Evolutionary conservation across 176 grass and related monocot genomes (phyloP).

Genomic region (Pharus latifolius): DNA sequence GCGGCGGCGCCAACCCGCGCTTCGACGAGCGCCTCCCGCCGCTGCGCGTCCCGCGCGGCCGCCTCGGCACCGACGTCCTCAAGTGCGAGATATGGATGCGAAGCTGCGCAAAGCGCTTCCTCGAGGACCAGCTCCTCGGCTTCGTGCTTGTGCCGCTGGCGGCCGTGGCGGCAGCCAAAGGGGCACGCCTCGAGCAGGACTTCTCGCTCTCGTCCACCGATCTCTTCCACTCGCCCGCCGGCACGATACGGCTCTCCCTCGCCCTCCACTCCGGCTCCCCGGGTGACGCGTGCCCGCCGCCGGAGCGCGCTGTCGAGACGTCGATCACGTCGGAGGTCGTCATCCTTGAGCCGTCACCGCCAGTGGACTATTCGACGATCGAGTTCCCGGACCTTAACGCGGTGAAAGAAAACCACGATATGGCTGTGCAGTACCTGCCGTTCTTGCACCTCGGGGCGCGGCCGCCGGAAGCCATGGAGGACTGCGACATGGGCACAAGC

Average conservation of each 20-base stretch:
- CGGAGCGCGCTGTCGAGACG: neutral
- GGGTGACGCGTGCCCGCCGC: neutral
- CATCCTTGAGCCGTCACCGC: conserved; percentile 29
- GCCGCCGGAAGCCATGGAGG: neutral
- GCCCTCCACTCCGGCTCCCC: conserved; percentile 13
- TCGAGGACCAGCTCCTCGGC: conserved; percentile 88
- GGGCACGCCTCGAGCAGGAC: conserved; percentile 13
- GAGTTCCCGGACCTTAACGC: conserved; percentile 60
- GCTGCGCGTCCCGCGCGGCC: neutral
- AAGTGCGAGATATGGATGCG: conserved; percentile 96
- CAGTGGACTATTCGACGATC: conserved; percentile 35
- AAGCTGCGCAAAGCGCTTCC: conserved; percentile 39
- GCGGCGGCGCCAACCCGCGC: conserved; percentile 41
- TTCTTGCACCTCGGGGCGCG: conserved; percentile 35
- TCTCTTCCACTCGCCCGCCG: conserved; percentile 66
- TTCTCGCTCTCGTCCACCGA: conserved; percentile 86
- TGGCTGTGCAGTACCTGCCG: conserved; percentile 73
- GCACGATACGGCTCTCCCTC: conserved; percentile 54
- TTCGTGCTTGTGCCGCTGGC: conserved; percentile 80
- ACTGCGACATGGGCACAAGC: conserved; percentile 43
- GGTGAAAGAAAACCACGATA: conserved; percentile 58
- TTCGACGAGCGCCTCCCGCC: conserved; percentile 51
- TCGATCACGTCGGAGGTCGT: conserved; percentile 82
- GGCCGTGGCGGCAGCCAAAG: conserved; percentile 18
- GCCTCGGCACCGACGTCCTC: conserved; percentile 47